Percentiles rank a stretch among this genome's conserved stretches.
Conservation (phyloP, 441 rosid genomes). For the Euphorbia schlechtendalii region DNA sequence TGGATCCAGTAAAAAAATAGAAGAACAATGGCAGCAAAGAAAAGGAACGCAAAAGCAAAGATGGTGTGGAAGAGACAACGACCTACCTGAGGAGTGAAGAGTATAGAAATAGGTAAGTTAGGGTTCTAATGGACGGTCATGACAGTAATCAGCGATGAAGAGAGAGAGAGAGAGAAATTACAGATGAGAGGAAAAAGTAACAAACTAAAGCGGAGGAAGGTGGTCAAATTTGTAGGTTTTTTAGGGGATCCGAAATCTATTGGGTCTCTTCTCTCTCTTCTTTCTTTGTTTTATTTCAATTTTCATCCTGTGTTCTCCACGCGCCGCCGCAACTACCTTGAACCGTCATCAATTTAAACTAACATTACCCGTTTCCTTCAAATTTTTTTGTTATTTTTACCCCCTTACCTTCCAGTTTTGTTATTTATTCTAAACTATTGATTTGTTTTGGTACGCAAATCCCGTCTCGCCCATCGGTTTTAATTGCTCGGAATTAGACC, state of each 20-base stretch:
- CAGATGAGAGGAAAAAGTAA: slow-evolving; percentile 13
- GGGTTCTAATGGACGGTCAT: slow-evolving; percentile 45
- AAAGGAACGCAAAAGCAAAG: neutral
- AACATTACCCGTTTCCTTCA: too few species aligned
- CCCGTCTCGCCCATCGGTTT: neutral
- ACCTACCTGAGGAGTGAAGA: slow-evolving; percentile 13
- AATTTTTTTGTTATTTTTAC: too few species aligned
- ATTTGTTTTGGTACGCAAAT: neutral
- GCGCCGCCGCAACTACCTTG: slow-evolving; percentile 1
- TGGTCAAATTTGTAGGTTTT: slow-evolving; percentile 47
- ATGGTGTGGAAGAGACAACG: neutral
- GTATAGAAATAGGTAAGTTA: slow-evolving; percentile 21
- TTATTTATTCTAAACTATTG: neutral
- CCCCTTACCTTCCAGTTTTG: neutral
- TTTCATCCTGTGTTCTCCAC: neutral
- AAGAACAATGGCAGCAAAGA: slow-evolving; percentile 16
- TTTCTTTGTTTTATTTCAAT: neutral
- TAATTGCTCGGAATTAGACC: neutral
- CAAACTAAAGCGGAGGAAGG: slow-evolving; percentile 22
- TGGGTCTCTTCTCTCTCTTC: slow-evolving; percentile 14
- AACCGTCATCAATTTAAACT: too few species aligned
- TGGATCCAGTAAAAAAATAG: slow-evolving; percentile 1
- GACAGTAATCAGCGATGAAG: slow-evolving; percentile 11
- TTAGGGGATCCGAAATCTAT: slow-evolving; percentile 45
- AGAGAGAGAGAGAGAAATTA: neutral